phyloP scores from a whole-genome alignment of 2,329 filamentous ascomycete genomes.

The Thielaviopsis musarum region DNA sequence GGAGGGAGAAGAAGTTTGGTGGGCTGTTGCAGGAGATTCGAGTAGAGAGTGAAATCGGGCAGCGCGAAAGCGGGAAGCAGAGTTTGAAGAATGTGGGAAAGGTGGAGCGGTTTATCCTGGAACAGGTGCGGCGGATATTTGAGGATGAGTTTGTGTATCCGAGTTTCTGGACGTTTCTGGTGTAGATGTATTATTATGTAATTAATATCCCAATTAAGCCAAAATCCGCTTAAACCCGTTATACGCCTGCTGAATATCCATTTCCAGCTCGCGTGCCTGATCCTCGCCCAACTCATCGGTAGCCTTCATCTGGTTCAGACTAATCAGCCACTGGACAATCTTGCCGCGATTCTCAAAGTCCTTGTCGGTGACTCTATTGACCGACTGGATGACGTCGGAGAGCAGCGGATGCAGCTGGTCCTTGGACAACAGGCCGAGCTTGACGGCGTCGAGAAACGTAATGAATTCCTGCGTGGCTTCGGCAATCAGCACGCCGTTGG shows the following conservation, averaged over 20 bases:
- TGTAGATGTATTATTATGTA: constrained; percentile 28
- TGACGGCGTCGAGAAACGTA: constrained; percentile 88
- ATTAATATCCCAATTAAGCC: constrained; percentile 22
- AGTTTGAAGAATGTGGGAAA: constrained; percentile 97
- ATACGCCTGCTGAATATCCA: constrained; percentile 90
- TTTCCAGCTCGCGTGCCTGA: constrained; percentile 72
- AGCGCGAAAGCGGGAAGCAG: constrained; percentile 80
- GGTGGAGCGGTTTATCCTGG: constrained; percentile 91
- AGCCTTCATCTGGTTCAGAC: constrained; percentile 93
- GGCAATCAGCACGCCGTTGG: constrained; percentile 53
- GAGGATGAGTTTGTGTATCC: constrained; percentile 98
- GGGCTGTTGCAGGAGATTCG: constrained; percentile 81
- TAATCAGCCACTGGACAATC: constrained; percentile 97
- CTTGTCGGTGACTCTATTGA: constrained; percentile 88
- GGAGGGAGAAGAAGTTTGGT: constrained; percentile 31
- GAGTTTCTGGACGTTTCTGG: constrained; percentile 94
- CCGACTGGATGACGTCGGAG: constrained; percentile 89
- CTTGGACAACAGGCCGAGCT: constrained; percentile 81
- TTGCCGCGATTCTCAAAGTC: constrained; percentile 93
- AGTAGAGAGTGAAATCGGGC: constrained; percentile 94
- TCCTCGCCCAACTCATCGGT: constrained; percentile 79
- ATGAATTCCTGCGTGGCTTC: constrained; percentile 97
- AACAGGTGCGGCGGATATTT: constrained; percentile 92
- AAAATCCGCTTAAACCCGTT: constrained; percentile 79
- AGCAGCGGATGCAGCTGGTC: constrained; percentile 91